Base-by-base conservation (phyloP, 2,329 filamentous ascomycete genomes). In the Fusarium phyllophilum region DNA sequence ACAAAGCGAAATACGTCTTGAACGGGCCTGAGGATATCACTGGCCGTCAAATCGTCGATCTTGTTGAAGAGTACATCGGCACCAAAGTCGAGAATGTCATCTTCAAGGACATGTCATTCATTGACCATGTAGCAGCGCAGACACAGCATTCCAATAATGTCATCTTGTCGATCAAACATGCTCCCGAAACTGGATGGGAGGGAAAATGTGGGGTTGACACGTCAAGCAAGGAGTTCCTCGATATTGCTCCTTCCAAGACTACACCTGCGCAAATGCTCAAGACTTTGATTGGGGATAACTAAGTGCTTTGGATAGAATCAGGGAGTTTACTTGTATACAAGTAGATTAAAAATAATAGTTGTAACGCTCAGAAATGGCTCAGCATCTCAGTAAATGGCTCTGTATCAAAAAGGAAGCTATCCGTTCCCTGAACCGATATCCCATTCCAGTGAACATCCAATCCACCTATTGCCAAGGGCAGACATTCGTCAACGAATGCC, bases 401-500 rank as follows among this genome's bases (percentile, higher is more conserved):
- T 5, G 55, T 63, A 33, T 63, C 61, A 8, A 63, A 63, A 20
- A 63, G n/a, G n/a, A 63, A 61, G 11, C 41, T 63, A 11, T 63
- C 61, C 3, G 61, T 63, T 34, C 55, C 42, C 9, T 63, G 61
- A 1, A 63, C 42, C 2, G 41, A 46, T 24, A 63, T 29, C 1
- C 42, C 61, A 34, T 41, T 48, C 55, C 61, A 63, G 34, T 63
- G 41, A 3, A 48, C 9, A 17, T 63, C 55, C 1, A n/a, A 26
- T 2, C n/a, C 39, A 1, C n/a, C 42, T 5, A 61, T 8, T 2
- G 54, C 6, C 11, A 60, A 26, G 5, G 60, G 41, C 0, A 46
- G 3, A 17, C 33, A 13, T 7, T 63, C 61, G 11, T 48, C 26
- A 34, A 14, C 9, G 4, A 48, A 41, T 17, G 8, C 8, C 4